A percentile compares a stretch with the other conserved stretches of the same genome.
Evolutionary conservation across 163 green algal genomes (phyloP).

Genomic region (Coccomyxa subellipsoidea): DNA sequence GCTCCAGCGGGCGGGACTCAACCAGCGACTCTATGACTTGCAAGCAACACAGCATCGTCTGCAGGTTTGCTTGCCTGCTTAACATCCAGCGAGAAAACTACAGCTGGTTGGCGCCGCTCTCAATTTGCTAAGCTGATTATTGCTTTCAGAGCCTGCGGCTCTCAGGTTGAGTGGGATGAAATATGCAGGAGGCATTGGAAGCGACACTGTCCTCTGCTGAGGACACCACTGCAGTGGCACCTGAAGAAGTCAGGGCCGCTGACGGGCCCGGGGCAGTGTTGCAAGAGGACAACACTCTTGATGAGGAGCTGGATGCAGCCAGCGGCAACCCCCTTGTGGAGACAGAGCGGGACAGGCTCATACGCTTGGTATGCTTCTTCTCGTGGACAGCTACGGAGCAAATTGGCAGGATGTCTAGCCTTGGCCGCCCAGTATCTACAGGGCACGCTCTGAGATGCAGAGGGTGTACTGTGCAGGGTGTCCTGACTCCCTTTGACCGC

Average conservation of each 20-base stretch:
- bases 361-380: slow-evolving; percentile 56
- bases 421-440: too few relatives aligned
- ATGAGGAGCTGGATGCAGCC: slow-evolving; percentile 14
- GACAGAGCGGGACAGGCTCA: slow-evolving; percentile 84
- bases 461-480: slow-evolving; percentile 57
- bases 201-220: not conserved
- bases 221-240: not conserved
- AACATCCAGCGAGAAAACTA: too few relatives aligned
- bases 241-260: not conserved
- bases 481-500: slow-evolving; percentile 87
- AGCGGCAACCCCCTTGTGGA: slow-evolving; percentile 55
- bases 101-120: too few relatives aligned
- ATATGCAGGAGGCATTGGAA: slow-evolving; percentile 5
- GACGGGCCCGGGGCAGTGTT: slow-evolving; percentile 11
- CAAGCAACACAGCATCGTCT: not conserved
- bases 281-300: slow-evolving; percentile 40
- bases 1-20: slow-evolving; percentile 9
- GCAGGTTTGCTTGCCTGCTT: too few relatives aligned
- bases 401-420: too few relatives aligned
- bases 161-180: too few relatives aligned
- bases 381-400: too few relatives aligned
- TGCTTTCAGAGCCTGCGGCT: too few relatives aligned
- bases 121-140: too few relatives aligned
- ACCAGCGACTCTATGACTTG: not conserved
- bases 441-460: too few relatives aligned